Base-by-base conservation (phyloP, 805 yeast species). In the Kluyveromyces lactis region DNA sequence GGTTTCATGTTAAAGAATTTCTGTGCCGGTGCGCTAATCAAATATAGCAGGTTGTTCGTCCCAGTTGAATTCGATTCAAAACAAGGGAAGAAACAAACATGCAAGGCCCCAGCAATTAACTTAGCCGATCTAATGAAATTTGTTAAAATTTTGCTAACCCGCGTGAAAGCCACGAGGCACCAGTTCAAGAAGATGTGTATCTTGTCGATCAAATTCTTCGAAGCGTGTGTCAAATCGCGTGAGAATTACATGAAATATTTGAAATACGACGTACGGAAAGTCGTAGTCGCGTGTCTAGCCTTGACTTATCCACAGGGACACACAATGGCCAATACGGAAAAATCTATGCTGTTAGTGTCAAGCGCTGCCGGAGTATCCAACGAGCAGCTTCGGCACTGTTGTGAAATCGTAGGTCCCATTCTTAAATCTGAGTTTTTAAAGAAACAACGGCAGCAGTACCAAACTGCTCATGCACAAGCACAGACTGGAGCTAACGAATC, bases 141-240 rank as follows among this genome's bases (percentile, higher is more conserved):
- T 24, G 30, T 34, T 12, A 15, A 21, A 17, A 12, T 36, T 4
- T 21, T 54, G 16, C 19, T 53, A 24, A 39, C 26, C 9, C 46
- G 61, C 34, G 44, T 52, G 2, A 42, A 32, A 10, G 41, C 52
- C 1, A 35, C 55, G 2, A 31, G 40, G 24, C 24, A 37, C 26
- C 57, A 53, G 29, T 54, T 54, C 32, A 54, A 54, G 33, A 50
- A 46, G 21, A 46, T 50, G 4, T 53, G 59, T 40, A 50, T 53
- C 33, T 47, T 54, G 26, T 35, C 47, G 2, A 36, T 49, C 17
- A 54, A 53, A 36, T 53, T 54, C 40, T 33, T 52, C 12, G 48
- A 47, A 12, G 40, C 47, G 33, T 52, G 58, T 41, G 19, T 21
- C 10, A 33, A 26, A 15, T 50, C 48, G 16, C n/a, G 30, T 16